phyloP scores from a whole-genome alignment of 2,329 filamentous ascomycete genomes.

The Alternaria conjuncta region DNA sequence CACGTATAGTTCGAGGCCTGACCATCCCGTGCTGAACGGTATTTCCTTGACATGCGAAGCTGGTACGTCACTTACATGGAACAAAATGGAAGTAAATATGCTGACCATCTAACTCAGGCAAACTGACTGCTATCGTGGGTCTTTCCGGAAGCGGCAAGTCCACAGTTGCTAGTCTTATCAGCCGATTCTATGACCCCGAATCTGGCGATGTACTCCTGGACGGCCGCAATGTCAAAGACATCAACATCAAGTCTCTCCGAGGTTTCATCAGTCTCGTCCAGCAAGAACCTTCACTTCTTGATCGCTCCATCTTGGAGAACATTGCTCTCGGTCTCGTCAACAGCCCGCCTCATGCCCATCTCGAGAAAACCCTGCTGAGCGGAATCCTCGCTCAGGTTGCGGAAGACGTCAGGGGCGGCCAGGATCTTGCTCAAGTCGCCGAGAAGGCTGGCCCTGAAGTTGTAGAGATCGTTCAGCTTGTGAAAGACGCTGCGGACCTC shows the following conservation, averaged over 20 bases:
- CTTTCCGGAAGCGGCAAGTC: constrained; percentile 53
- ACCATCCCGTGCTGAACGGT: constrained; percentile 47
- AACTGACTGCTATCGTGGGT: constrained; percentile 53
- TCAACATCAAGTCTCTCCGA: constrained; percentile 48
- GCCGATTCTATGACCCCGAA: constrained; percentile 51
- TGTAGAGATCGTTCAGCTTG: constrained; percentile 59
- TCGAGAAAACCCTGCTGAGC: constrained; percentile 58
- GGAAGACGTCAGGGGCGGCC: constrained; percentile 58
- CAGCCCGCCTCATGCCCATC: constrained; percentile 45
- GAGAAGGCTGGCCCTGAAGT: constrained; percentile 24
- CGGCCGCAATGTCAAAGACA: constrained; percentile 54
- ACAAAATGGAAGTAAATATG: background rate
- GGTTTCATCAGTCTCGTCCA: constrained; percentile 54
- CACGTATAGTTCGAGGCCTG: constrained; percentile 51
- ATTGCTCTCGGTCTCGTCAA: constrained; percentile 60
- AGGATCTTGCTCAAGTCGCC: constrained; percentile 49
- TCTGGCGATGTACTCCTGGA: constrained; percentile 64
- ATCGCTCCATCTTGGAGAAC: constrained; percentile 61
- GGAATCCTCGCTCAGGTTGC: constrained; percentile 60
- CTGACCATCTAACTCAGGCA: constrained; percentile 16
- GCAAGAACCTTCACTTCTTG: constrained; percentile 60
- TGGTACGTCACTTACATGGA: background rate
- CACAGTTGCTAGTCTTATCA: constrained; percentile 49
- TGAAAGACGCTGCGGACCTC: constrained; percentile 59
- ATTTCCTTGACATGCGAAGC: constrained; percentile 48